phyloP scores from a whole-genome alignment of 2,329 filamentous ascomycete genomes.

The Cordyceps militaris region DNA sequence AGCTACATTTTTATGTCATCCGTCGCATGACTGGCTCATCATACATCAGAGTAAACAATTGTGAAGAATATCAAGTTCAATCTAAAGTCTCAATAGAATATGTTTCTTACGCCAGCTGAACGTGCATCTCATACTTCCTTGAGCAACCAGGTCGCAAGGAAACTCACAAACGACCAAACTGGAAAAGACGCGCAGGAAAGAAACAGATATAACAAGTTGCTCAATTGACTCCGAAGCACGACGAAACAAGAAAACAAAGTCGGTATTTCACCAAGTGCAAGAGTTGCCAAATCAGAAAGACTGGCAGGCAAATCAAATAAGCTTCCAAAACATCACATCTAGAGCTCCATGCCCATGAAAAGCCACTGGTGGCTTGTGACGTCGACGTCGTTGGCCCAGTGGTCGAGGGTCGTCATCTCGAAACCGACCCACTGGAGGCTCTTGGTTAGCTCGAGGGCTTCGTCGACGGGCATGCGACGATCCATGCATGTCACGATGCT shows the following conservation, averaged over 20 bases:
- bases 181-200: background rate
- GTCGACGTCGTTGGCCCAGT: conserved; percentile 59
- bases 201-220: background rate
- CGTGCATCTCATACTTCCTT: background rate
- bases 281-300: background rate
- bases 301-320: background rate
- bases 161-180: background rate
- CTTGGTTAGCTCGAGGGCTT: conserved; percentile 63
- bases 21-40: too few relatives aligned
- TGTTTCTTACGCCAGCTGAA: too few relatives aligned
- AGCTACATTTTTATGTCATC: background rate
- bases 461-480: conserved; percentile 55
- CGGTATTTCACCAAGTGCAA: conserved; percentile 14
- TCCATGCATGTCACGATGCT: conserved; percentile 77
- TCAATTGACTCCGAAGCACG: background rate
- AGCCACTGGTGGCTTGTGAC: conserved; percentile 74
- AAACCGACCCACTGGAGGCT: conserved; percentile 93
- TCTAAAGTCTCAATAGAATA: too few relatives aligned
- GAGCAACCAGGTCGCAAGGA: background rate
- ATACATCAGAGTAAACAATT: too few relatives aligned
- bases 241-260: conserved; percentile 11
- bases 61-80: too few relatives aligned
- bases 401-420: conserved; percentile 70
- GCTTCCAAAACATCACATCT: conserved; percentile 18
- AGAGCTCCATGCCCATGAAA: conserved; percentile 84